Evolutionary conservation across 2,329 filamentous ascomycete genomes (phyloP).

Genomic region (Aspergillus aculeatinus): DNA sequence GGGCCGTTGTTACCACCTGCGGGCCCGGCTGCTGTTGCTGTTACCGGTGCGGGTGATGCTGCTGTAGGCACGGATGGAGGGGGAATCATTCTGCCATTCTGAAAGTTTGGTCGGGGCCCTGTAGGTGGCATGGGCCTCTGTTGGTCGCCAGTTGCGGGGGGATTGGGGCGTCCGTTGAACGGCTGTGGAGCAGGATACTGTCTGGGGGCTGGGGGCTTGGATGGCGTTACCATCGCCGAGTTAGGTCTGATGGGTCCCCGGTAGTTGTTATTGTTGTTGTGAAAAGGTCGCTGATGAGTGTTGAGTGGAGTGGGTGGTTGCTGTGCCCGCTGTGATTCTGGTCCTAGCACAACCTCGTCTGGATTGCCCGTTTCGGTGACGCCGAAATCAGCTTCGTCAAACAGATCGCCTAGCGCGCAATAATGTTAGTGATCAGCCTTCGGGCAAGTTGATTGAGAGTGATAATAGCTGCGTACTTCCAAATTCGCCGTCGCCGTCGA

Average conservation of each 20-base stretch:
- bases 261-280: conserved; percentile 10
- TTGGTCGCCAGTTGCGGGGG: conserved; percentile 16
- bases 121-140: conserved; percentile 19
- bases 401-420: conserved; percentile 53
- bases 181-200: conserved; percentile 25
- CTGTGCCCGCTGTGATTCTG: conserved; percentile 27
- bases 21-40: conserved; percentile 16
- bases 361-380: conserved; percentile 69
- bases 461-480: conserved; percentile 34
- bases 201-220: conserved; percentile 32
- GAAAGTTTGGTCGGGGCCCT: conserved; percentile 20
- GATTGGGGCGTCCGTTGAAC: conserved; percentile 22
- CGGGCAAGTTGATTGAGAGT: neutral
- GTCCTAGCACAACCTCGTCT: conserved; percentile 67
- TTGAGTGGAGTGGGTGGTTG: conserved; percentile 27
- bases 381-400: conserved; percentile 75
- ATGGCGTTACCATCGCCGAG: conserved; percentile 35
- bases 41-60: conserved; percentile 9
- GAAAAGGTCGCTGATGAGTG: conserved; percentile 22
- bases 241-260: conserved; percentile 21
- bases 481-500: conserved; percentile 45
- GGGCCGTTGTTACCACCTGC: conserved; percentile 15
- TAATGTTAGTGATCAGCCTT: conserved; percentile 17
- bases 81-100: conserved; percentile 18
- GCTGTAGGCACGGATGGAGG: neutral